Percentiles rank a stretch among this genome's conserved stretches.
phyloP scores from a whole-genome alignment of 2,329 filamentous ascomycete genomes.

The Helotiales sp. region DNA sequence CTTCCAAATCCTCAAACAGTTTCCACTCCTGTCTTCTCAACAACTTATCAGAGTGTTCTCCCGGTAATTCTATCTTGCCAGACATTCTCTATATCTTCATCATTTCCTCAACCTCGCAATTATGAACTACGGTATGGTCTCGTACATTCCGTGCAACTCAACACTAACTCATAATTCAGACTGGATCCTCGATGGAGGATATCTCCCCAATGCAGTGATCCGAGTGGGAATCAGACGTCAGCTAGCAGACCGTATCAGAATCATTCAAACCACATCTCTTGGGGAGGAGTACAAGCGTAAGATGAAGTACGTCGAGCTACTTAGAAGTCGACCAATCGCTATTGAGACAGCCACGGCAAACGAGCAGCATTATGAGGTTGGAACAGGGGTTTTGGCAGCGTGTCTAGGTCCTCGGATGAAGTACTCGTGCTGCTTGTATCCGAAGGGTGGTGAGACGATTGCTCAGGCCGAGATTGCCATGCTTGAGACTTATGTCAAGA shows the following conservation, averaged over 20 bases:
- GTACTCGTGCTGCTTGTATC: conserved; percentile 71
- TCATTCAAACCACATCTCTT: conserved; percentile 59
- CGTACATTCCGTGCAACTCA: not conserved
- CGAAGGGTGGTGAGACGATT: conserved; percentile 64
- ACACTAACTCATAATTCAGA: conserved; percentile 45
- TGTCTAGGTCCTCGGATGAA: conserved; percentile 74
- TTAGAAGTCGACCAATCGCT: conserved; percentile 68
- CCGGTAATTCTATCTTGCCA: not conserved
- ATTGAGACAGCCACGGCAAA: conserved; percentile 70
- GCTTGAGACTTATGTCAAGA: conserved; percentile 66
- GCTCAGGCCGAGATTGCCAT: conserved; percentile 70
- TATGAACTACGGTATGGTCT: conserved; percentile 40
- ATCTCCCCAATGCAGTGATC: conserved; percentile 66
- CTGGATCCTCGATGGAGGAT: conserved; percentile 67
- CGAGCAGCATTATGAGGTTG: conserved; percentile 75
- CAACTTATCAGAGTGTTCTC: conserved; percentile 3
- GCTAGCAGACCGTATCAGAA: conserved; percentile 61
- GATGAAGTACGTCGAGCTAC: conserved; percentile 64
- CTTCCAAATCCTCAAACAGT: conserved; percentile 11
- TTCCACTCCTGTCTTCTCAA: conserved; percentile 6
- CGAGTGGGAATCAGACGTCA: conserved; percentile 70
- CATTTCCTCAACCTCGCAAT: conserved; percentile 2
- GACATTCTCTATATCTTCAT: not conserved
- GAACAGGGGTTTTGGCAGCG: conserved; percentile 64
- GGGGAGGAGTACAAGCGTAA: conserved; percentile 61